phyloP scores from a whole-genome alignment of 176 grass and related monocot species.

The Eragrostis nindensis region DNA sequence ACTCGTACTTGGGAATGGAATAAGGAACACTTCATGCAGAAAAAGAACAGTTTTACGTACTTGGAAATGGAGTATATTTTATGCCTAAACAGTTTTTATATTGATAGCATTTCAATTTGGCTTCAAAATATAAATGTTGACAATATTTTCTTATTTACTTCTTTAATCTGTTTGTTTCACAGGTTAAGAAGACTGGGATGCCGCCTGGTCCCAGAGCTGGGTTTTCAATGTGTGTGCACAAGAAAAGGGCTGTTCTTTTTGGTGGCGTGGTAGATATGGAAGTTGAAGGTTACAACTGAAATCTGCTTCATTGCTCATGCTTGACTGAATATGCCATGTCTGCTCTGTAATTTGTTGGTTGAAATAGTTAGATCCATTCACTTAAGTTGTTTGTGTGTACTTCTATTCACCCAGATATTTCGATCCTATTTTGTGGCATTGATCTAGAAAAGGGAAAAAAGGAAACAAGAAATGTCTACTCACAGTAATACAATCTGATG shows the following conservation, averaged over 20 bases:
- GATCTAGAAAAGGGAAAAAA: neutral
- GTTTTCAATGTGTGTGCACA: constrained; percentile 96
- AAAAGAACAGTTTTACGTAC: too few species aligned
- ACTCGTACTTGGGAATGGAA: too few species aligned
- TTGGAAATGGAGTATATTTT: too few species aligned
- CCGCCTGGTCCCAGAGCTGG: constrained; percentile 93
- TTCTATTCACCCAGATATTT: neutral
- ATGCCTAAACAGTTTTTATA: neutral
- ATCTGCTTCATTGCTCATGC: constrained; percentile 31
- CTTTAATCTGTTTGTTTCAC: constrained; percentile 32
- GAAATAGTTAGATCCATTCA: constrained; percentile 14
- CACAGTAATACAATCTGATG: neutral
- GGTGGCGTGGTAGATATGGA: constrained; percentile 98
- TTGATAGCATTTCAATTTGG: constrained; percentile 13
- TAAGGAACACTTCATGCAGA: too few species aligned
- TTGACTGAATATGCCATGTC: constrained; percentile 9
- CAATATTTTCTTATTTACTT: constrained; percentile 26
- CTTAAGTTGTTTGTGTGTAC: neutral
- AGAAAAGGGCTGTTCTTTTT: constrained; percentile 93
- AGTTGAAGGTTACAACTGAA: constrained; percentile 76
- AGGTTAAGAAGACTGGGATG: constrained; percentile 97
- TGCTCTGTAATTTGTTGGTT: constrained; percentile 21
- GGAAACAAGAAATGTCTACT: neutral
- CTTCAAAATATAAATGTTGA: neutral
- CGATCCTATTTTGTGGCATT: neutral